Evolutionary conservation across 1,284 basidiomycete genomes (phyloP), one percentile per base, ranked within the genome.

Genomic region (Puccinia coronata): DNA sequence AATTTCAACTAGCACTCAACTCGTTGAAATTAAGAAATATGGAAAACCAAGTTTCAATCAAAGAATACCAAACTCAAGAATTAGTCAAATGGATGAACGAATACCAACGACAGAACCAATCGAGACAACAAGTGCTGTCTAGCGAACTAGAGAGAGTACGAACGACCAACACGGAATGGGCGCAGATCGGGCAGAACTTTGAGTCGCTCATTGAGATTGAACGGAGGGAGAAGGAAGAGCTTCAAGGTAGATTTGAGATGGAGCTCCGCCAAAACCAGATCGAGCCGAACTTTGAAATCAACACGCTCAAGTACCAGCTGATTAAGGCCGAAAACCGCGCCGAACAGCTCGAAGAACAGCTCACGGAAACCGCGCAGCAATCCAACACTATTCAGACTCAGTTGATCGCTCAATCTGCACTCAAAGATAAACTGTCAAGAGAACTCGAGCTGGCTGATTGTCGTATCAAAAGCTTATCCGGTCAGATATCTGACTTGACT

Each of bases 281-380:
- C 25, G 75, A 77, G 39, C 75, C 61, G 16, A 77, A 67, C 55
- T 65, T 77, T 39, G 75, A 77, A 31, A 65, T 77, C 43, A 77
- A 77, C 39, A 51, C 39, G 6, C 34, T 77, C 14, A 77, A 67
- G 31, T 77, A 77, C 53, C 59, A 77, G 36, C 31, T 77, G 39
- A 31, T 34, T 49, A 77, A 77, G 47, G 61, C 59, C 16, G 61
- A 76, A 47, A 73, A 73, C 25, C 49, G 71, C 31, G 47, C 31
- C 36, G 71, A 53, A 57, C 23, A n/a, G n/a, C 71, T 73, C 53
- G 71, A 57, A 4, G 71, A 73, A 73, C 71, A 73, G 14, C 71
- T 73, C 23, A n/a, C 23, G 2, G 49, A 73, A 57, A 18, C 18
- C 8, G 51, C 31, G 6, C 31, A 39, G 36, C 49, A 41, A 25